Conservation (phyloP, 2,329 filamentous ascomycete species). For the Verruconis gallopava region DNA sequence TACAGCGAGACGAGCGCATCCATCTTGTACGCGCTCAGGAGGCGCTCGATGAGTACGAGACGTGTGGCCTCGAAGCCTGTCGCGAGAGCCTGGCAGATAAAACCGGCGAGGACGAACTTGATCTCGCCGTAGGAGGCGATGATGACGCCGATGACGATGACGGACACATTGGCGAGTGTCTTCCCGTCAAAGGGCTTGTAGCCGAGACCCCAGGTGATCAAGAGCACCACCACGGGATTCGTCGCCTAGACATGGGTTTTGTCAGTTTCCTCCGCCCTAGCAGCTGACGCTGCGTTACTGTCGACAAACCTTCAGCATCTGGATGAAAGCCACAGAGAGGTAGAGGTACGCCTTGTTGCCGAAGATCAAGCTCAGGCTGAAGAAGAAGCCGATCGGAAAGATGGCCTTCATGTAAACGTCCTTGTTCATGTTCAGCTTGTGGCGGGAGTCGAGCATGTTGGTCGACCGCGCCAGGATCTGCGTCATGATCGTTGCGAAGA, state of each 20-base stretch:
- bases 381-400: slow-evolving; percentile 88
- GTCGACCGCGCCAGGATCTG: slow-evolving; percentile 87
- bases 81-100: slow-evolving; percentile 13
- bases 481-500: slow-evolving; percentile 87
- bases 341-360: slow-evolving; percentile 94
- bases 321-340: slow-evolving; percentile 90
- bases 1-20: slow-evolving; percentile 16
- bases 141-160: slow-evolving; percentile 15
- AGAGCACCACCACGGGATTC: slow-evolving; percentile 14
- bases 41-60: slow-evolving; percentile 14
- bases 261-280: too few species aligned
- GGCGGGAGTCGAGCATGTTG: slow-evolving; percentile 78
- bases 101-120: slow-evolving; percentile 14
- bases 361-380: slow-evolving; percentile 91
- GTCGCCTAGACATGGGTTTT: slow-evolving; percentile 12
- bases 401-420: slow-evolving; percentile 87
- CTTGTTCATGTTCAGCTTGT: slow-evolving; percentile 94
- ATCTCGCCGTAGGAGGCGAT: slow-evolving; percentile 15
- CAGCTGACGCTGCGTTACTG: too few species aligned
- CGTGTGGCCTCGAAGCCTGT: slow-evolving; percentile 14
- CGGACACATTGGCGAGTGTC: slow-evolving; percentile 14
- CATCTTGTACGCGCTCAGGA: slow-evolving; percentile 15
- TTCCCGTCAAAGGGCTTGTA: slow-evolving; percentile 12
- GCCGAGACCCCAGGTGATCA: slow-evolving; percentile 13
- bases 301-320: slow-evolving; percentile 83